phyloP scores from a whole-genome alignment of 177 flowering plant genomes.

The Tripterygium wilfordii region DNA sequence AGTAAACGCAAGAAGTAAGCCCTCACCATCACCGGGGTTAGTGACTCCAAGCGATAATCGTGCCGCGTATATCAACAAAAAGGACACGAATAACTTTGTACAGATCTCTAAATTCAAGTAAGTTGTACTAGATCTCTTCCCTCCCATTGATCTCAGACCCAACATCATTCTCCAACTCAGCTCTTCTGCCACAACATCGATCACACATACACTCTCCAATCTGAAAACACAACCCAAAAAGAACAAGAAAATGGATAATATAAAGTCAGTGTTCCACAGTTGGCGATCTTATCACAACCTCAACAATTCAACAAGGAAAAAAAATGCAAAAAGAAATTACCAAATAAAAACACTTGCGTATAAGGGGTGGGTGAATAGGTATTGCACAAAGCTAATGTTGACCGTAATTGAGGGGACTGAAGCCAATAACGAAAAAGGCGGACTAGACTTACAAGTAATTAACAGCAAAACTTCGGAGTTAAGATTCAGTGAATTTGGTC shows the following conservation, averaged over 20 bases:
- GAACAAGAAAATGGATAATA: background rate
- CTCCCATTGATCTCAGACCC: conserved; percentile 22
- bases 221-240: conserved; percentile 13
- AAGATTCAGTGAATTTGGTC: conserved; percentile 13
- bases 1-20: background rate
- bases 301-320: no score
- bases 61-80: conserved; percentile 28
- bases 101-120: conserved; percentile 32
- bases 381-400: background rate
- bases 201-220: conserved; percentile 5
- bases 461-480: conserved; percentile 11
- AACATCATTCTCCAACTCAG: conserved; percentile 22
- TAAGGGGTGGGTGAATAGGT: conserved; percentile 3
- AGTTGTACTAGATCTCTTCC: conserved; percentile 31
- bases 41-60: conserved; percentile 39
- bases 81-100: conserved; percentile 18
- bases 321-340: no score
- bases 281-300: no score
- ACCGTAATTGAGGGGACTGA: background rate
- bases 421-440: no score
- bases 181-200: conserved; percentile 8
- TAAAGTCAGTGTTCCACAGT: no score
- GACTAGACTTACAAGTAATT: background rate
- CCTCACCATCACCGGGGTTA: conserved; percentile 61
- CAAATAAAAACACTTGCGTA: no score